phyloP scores from a whole-genome alignment of 2,329 filamentous ascomycete genomes.

The Fusarium heterosporum region DNA sequence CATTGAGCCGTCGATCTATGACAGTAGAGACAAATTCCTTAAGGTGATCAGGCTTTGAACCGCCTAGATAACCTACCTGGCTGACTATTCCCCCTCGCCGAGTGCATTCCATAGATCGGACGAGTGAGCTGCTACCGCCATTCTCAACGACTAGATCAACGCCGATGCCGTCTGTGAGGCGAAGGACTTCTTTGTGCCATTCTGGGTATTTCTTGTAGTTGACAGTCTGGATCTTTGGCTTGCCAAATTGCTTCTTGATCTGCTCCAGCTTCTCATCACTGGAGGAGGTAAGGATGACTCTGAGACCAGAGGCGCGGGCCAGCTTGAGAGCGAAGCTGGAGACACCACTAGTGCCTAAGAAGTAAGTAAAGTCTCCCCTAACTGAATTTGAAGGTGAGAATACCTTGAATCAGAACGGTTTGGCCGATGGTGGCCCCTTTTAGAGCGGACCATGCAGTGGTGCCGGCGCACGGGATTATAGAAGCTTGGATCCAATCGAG shows the following conservation, averaged over 20 bases:
- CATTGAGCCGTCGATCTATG: constrained; percentile 53
- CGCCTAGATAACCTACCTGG: constrained; percentile 57
- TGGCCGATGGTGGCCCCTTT: constrained; percentile 54
- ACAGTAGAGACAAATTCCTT: constrained; percentile 51
- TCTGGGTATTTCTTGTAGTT: constrained; percentile 61
- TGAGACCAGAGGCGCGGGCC: constrained; percentile 64
- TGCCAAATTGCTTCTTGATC: constrained; percentile 55
- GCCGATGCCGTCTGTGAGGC: constrained; percentile 56
- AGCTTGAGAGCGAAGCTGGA: constrained; percentile 55
- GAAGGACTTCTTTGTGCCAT: constrained; percentile 60
- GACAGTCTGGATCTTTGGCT: constrained; percentile 58
- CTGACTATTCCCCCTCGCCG: constrained; percentile 57
- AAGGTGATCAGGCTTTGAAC: constrained; percentile 47
- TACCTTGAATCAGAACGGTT: constrained; percentile 59
- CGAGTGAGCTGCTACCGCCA: constrained; percentile 53
- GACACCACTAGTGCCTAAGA: constrained; percentile 56
- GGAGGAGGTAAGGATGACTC: constrained; percentile 63
- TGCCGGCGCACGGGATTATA: constrained; percentile 58
- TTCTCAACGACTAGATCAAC: constrained; percentile 63
- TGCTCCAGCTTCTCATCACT: constrained; percentile 61
- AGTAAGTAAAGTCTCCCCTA: background rate
- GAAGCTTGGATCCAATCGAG: constrained; percentile 53
- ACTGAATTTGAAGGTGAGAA: fast-evolving
- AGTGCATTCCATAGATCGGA: constrained; percentile 55
- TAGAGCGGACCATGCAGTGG: constrained; percentile 59